Evolutionary conservation across 495 filamentous ascomycete genomes (phyloP).

Genomic region (Aspergillus baeticus): DNA sequence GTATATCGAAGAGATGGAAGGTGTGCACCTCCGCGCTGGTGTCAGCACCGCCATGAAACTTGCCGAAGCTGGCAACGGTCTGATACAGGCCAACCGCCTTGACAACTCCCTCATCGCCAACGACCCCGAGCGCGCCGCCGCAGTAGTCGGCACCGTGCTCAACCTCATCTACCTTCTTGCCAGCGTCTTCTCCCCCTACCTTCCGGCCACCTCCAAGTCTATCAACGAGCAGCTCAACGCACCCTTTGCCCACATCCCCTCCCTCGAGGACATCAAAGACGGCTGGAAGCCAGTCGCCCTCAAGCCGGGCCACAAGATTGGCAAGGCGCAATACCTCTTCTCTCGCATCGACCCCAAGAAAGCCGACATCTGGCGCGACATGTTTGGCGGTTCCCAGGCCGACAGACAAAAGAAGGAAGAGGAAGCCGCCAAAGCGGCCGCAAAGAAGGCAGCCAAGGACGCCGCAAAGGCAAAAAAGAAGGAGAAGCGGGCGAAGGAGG

Average conservation of each 20-base stretch:
- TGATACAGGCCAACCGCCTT: conserved; percentile 78
- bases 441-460: conserved; percentile 36
- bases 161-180: conserved; percentile 82
- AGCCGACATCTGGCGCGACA: conserved; percentile 75
- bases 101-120: conserved; percentile 77
- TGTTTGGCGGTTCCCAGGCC: conserved; percentile 75
- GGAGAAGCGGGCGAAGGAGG: conserved; percentile 21
- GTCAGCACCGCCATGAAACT: conserved; percentile 69
- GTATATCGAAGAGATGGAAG: conserved; percentile 72
- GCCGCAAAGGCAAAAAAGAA: conserved; percentile 27
- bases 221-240: conserved; percentile 74
- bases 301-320: conserved; percentile 74
- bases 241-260: conserved; percentile 63
- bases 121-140: conserved; percentile 68
- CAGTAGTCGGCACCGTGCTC: conserved; percentile 77
- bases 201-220: conserved; percentile 73
- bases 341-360: conserved; percentile 79
- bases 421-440: conserved; percentile 59
- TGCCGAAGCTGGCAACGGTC: conserved; percentile 70
- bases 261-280: conserved; percentile 38
- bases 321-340: conserved; percentile 81
- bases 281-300: conserved; percentile 61
- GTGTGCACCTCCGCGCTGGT: conserved; percentile 72
- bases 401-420: conserved; percentile 62
- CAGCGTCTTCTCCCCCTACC: conserved; percentile 74